These are phyloP conservation scores for Ambrosia trifida DNA, from an alignment of 129 eudicot genomes.

Conservation along the genomic window DNA sequence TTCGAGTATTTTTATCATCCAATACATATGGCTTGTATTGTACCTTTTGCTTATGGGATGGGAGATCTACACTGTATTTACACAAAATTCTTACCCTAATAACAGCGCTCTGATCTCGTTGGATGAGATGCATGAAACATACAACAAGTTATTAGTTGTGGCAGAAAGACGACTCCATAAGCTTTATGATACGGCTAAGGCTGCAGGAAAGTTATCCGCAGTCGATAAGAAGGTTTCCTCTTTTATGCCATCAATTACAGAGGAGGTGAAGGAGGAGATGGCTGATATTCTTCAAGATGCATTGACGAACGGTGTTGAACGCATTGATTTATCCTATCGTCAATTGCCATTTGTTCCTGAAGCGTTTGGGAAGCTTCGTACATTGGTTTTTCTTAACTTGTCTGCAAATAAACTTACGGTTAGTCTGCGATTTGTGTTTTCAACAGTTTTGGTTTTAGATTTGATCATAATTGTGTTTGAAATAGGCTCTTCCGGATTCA, in stretches of 20 bases:
- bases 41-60: no score
- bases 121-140: slow-evolving; percentile 78
- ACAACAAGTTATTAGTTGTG: slow-evolving; percentile 59
- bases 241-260: slow-evolving; percentile 32
- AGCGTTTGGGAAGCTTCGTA: slow-evolving; percentile 67
- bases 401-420: slow-evolving; percentile 76
- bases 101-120: slow-evolving; percentile 51
- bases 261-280: slow-evolving; percentile 77
- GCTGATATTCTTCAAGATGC: slow-evolving; percentile 64
- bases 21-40: no score
- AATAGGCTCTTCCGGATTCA: slow-evolving; percentile 87
- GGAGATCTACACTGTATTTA: no score
- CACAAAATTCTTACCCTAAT: no score
- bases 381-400: slow-evolving; percentile 63
- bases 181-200: slow-evolving; percentile 73
- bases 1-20: no score
- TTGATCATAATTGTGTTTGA: not conserved
- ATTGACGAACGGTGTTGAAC: slow-evolving; percentile 46
- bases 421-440: not conserved
- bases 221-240: slow-evolving; percentile 33
- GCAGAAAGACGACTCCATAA: slow-evolving; percentile 76
- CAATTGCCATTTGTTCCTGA: slow-evolving; percentile 68
- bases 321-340: slow-evolving; percentile 55
- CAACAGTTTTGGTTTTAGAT: not conserved
- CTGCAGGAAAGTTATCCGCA: slow-evolving; percentile 35